Percentiles rank a stretch among this genome's conserved stretches.
Evolutionary conservation across 1,284 basidiomycete species (phyloP).

Genomic region (Athelia sp.): DNA sequence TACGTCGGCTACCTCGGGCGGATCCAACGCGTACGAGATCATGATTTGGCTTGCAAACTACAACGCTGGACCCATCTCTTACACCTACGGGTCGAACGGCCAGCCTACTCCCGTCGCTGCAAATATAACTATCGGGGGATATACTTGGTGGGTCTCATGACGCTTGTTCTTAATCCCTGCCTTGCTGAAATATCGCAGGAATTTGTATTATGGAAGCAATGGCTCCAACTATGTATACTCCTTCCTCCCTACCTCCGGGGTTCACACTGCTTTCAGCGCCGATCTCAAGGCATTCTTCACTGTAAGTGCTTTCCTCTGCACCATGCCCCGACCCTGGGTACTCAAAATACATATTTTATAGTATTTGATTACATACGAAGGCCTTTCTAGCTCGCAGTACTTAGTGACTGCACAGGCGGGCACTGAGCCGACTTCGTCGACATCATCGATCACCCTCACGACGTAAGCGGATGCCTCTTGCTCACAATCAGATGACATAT

Average conservation of each 20-base stretch:
- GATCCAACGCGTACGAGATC: constrained; percentile 51
- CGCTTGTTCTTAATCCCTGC: not conserved
- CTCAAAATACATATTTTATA: constrained; percentile 17
- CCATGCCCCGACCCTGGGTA: not conserved
- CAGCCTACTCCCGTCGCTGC: constrained; percentile 41
- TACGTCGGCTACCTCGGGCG: constrained; percentile 46
- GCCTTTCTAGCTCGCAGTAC: constrained; percentile 38
- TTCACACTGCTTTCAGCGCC: constrained; percentile 45
- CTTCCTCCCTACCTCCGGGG: constrained; percentile 46
- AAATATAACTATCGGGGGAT: constrained; percentile 41
- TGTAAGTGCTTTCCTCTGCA: constrained; percentile 24
- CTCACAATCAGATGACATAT: too few relatives aligned
- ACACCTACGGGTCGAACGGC: constrained; percentile 39
- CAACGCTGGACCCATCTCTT: constrained; percentile 55
- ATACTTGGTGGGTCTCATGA: constrained; percentile 38
- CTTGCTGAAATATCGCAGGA: constrained; percentile 28
- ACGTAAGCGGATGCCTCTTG: constrained; percentile 25
- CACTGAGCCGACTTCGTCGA: constrained; percentile 37
- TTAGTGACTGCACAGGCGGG: constrained; percentile 38
- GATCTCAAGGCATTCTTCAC: constrained; percentile 53
- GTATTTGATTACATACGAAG: constrained; percentile 46
- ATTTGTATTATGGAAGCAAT: constrained; percentile 55
- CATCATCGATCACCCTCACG: constrained; percentile 23
- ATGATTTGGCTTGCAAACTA: constrained; percentile 66
- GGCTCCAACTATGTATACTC: constrained; percentile 59